A percentile compares a stretch with the other conserved stretches of the same genome.
Conservation (phyloP, 768 basidiomycete genomes). For the Russula ochroleuca region DNA sequence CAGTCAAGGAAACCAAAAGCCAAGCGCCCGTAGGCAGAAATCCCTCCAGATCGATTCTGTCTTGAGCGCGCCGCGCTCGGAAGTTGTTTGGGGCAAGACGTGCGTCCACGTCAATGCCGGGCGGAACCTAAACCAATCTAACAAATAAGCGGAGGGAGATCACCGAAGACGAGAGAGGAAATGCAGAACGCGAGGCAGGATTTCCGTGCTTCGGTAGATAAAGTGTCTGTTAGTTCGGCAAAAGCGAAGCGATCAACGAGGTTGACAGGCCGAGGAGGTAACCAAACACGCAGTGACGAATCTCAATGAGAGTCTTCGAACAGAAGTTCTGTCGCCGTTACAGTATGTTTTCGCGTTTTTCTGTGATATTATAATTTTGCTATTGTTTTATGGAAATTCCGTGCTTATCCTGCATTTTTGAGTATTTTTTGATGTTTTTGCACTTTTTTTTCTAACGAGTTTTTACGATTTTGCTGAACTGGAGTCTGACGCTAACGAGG, state of each 20-base stretch:
- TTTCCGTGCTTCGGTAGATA: background rate
- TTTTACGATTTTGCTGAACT: background rate
- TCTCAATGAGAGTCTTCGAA: background rate
- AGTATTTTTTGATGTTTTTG: slow-evolving; percentile 1
- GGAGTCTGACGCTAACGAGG: background rate
- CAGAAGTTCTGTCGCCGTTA: background rate
- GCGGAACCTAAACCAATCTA: background rate
- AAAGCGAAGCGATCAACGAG: background rate
- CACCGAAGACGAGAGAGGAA: no score
- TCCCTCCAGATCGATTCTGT: slow-evolving; percentile 2
- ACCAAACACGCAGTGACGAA: background rate
- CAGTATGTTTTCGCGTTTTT: no score
- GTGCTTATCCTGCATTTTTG: no score
- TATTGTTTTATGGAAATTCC: background rate
- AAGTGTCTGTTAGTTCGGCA: background rate
- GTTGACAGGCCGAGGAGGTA: background rate
- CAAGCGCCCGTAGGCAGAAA: slow-evolving; percentile 12
- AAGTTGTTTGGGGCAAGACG: slow-evolving; percentile 6
- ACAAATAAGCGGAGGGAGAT: background rate
- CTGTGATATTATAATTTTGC: no score
- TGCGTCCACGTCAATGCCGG: slow-evolving; percentile 17
- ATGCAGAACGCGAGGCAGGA: background rate
- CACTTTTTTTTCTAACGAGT: background rate
- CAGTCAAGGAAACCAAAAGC: slow-evolving; percentile 1
- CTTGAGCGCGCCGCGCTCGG: slow-evolving; percentile 24